Percentiles rank a stretch among this genome's conserved stretches.
These are phyloP conservation scores for Erodium moschatum DNA, from an alignment of 441 rosid genomes.

Conservation along the genomic window DNA sequence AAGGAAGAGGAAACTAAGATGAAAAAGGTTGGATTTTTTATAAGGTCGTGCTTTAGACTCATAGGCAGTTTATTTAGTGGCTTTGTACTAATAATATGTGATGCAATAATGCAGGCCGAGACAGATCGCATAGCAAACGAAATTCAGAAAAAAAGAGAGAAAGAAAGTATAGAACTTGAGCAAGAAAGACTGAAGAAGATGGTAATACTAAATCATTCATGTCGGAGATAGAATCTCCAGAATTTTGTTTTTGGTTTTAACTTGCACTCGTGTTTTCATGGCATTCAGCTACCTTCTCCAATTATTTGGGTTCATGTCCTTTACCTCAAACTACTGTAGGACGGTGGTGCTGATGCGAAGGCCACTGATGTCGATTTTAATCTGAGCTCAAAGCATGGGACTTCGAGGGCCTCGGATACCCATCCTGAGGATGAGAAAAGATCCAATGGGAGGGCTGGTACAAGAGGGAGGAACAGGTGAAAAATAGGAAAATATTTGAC, in stretches of 20 bases:
- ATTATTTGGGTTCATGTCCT: conserved; percentile 99
- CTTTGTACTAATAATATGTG: conserved; percentile 16
- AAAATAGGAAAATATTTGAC: conserved; percentile 3
- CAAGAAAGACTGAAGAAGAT: conserved; percentile 46
- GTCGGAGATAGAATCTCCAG: conserved; percentile 46
- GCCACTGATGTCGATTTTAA: conserved; percentile 38
- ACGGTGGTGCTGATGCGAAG: conserved; percentile 47
- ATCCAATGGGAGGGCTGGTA: conserved; percentile 44
- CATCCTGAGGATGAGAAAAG: conserved; percentile 40
- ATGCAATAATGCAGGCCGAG: conserved; percentile 48
- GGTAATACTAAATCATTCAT: conserved; percentile 70
- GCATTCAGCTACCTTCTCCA: conserved; percentile 97
- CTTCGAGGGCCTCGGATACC: conserved; percentile 33
- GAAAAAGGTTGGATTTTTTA: conserved; percentile 43
- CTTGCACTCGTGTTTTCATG: conserved; percentile 67
- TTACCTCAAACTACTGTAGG: conserved; percentile 99
- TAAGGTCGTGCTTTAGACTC: not conserved
- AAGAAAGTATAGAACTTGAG: conserved; percentile 49
- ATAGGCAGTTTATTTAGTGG: not conserved
- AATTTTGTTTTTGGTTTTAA: conserved; percentile 51
- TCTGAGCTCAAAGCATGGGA: conserved; percentile 27
- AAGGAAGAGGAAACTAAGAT: conserved; percentile 68
- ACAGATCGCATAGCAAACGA: conserved; percentile 46
- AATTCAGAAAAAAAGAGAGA: conserved; percentile 59
- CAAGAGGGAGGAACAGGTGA: conserved; percentile 59